Conservation (phyloP, 306 rosid species). For the Trichosanthes cucumerina region DNA sequence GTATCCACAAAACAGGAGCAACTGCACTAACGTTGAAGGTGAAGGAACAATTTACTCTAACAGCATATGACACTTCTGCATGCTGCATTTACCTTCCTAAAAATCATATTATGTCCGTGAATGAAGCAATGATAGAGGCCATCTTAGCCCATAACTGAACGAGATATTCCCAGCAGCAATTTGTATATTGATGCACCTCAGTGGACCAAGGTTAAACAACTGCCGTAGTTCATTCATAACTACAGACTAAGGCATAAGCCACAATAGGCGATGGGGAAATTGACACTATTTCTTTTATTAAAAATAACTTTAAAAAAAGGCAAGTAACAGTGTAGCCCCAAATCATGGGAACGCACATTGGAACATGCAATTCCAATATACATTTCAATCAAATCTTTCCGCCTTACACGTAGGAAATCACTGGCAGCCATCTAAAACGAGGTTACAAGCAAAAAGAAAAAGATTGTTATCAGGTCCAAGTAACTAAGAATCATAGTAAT, state of each 20-base stretch:
- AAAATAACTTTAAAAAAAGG: background rate
- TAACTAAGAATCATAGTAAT: conserved; percentile 10
- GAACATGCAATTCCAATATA: conserved; percentile 39
- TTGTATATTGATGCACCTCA: conserved; percentile 93
- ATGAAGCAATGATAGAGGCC: conserved; percentile 98
- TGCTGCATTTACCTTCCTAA: conserved; percentile 99
- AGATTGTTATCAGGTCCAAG: conserved; percentile 44
- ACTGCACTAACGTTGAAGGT: conserved; percentile 55
- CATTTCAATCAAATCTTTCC: conserved; percentile 76
- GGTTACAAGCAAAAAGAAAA: conserved; percentile 41
- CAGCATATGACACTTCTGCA: conserved; percentile 90
- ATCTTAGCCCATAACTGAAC: conserved; percentile 92
- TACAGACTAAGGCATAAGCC: conserved; percentile 41
- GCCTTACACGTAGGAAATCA: conserved; percentile 63
- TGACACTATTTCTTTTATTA: conserved; percentile 15
- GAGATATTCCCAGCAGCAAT: conserved; percentile 99
- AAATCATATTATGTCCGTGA: conserved; percentile 87
- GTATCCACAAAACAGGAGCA: conserved; percentile 51
- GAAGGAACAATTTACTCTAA: conserved; percentile 83
- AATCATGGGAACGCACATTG: conserved; percentile 49
- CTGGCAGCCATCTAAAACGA: conserved; percentile 79
- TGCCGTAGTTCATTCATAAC: conserved; percentile 51
- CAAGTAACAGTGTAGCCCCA: conserved; percentile 17
- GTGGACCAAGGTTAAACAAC: conserved; percentile 63
- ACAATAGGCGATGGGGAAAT: conserved; percentile 25